Conservation (phyloP, 2,329 filamentous ascomycete genomes). For the Rhinocladiella similis region DNA sequence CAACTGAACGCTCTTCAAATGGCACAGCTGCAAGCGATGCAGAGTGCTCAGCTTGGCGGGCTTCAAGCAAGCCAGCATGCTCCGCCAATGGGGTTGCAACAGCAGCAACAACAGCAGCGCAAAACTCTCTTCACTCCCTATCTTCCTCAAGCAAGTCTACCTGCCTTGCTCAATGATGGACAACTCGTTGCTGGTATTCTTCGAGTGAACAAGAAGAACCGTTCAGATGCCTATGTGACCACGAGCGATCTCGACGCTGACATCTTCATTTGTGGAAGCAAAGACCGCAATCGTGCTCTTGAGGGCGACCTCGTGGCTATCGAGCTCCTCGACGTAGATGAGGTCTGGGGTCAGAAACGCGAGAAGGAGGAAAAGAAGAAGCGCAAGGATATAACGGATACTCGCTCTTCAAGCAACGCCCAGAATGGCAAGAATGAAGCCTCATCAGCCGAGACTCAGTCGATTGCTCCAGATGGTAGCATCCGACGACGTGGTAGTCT, state of each 20-base stretch:
- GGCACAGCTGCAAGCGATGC: constrained; percentile 86
- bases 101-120: constrained; percentile 88
- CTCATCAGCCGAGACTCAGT: constrained; percentile 61
- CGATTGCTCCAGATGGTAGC: constrained; percentile 70
- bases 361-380: constrained; percentile 99
- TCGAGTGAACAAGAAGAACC: constrained; percentile 99
- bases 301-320: constrained; percentile 95
- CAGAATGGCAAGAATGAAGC: constrained; percentile 51
- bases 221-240: constrained; percentile 96
- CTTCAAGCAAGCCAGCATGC: constrained; percentile 70
- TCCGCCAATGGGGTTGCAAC: constrained; percentile 62
- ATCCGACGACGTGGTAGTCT: constrained; percentile 92
- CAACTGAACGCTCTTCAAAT: constrained; percentile 86
- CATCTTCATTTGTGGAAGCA: constrained; percentile 99
- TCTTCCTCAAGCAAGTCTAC: constrained; percentile 88
- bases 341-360: constrained; percentile 97
- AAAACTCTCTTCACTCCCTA: constrained; percentile 99
- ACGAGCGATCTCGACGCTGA: constrained; percentile 93
- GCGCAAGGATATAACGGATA: constrained; percentile 96
- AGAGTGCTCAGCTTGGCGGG: constrained; percentile 77
- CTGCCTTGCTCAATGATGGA: constrained; percentile 84
- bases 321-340: constrained; percentile 94
- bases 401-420: constrained; percentile 72
- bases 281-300: constrained; percentile 93
- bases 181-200: constrained; percentile 95